Evolutionary conservation across 495 filamentous ascomycete genomes (phyloP).

Genomic region (Xylaria scruposa): DNA sequence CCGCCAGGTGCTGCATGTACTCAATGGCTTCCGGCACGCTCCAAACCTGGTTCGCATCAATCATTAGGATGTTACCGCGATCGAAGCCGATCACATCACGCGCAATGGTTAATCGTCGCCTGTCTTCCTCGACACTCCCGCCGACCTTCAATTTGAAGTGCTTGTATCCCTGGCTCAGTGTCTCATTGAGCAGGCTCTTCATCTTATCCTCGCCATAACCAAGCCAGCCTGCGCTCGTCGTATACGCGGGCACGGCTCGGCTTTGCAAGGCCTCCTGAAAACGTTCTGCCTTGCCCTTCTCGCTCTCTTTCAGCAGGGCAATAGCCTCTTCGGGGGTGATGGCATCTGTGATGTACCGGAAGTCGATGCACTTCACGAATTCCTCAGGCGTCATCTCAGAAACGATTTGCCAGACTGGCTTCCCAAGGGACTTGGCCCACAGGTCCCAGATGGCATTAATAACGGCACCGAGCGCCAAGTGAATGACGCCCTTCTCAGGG

Average conservation of each 20-base stretch:
- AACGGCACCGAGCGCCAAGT: constrained; percentile 87
- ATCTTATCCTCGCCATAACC: constrained; percentile 91
- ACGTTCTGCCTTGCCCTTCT: constrained; percentile 68
- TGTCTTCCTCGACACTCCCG: constrained; percentile 71
- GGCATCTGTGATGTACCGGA: constrained; percentile 93
- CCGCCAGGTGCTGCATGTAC: constrained; percentile 81
- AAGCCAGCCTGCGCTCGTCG: constrained; percentile 91
- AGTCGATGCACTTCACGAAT: constrained; percentile 87
- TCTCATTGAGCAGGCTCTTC: constrained; percentile 72
- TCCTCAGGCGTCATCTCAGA: constrained; percentile 89
- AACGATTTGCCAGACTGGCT: constrained; percentile 90
- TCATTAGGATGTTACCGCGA: constrained; percentile 86
- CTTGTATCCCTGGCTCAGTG: constrained; percentile 74
- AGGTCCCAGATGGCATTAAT: constrained; percentile 96
- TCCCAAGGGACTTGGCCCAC: constrained; percentile 84
- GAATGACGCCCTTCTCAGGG: constrained; percentile 93
- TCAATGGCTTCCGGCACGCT: constrained; percentile 88
- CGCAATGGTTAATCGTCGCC: constrained; percentile 72
- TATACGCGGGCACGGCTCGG: constrained; percentile 86
- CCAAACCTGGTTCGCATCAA: constrained; percentile 97
- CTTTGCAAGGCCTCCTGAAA: constrained; percentile 72
- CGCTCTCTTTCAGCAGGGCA: constrained; percentile 66
- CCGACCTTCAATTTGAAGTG: constrained; percentile 97
- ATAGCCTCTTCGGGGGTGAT: constrained; percentile 86
- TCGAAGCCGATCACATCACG: constrained; percentile 86